A percentile compares a stretch with the other conserved stretches of the same genome.
Evolutionary conservation across 208 protist genomes (phyloP).

Genomic region (Crithidia bombi): DNA sequence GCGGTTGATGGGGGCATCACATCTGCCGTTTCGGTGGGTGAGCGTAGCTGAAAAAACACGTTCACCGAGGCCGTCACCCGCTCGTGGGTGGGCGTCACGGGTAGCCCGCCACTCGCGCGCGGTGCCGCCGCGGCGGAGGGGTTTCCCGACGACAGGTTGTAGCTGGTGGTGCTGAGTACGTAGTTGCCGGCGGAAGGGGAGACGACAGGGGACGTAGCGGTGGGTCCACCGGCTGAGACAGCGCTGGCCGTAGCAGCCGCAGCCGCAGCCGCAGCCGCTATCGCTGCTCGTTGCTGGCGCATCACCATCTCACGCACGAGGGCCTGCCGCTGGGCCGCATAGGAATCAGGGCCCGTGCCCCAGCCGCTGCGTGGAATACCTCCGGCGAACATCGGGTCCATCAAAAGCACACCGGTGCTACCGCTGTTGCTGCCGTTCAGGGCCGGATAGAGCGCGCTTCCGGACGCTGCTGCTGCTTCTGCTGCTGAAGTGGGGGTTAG

Average conservation of each 20-base stretch:
- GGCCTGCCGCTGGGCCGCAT: conserved; percentile 26
- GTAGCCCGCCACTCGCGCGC: background rate
- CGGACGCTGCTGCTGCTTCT: conserved; percentile 3
- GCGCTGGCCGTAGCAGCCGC: background rate
- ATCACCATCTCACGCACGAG: conserved; percentile 20
- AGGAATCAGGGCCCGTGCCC: conserved; percentile 22
- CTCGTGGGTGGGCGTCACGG: conserved; percentile 6
- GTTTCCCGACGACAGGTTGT: background rate
- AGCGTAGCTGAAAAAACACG: conserved; percentile 26
- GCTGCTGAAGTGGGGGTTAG: conserved; percentile 3
- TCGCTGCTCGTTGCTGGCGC: conserved; percentile 7
- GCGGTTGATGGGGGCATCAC: conserved; percentile 4
- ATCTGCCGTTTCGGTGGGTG: background rate
- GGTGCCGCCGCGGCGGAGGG: background rate
- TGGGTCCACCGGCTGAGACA: background rate
- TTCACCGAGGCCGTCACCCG: conserved; percentile 26
- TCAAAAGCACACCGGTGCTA: background rate
- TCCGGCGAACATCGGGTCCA: background rate
- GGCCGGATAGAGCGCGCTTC: background rate
- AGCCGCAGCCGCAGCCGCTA: background rate
- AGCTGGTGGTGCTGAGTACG: background rate
- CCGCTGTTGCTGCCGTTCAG: background rate
- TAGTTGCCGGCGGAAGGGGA: background rate
- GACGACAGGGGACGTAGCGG: background rate
- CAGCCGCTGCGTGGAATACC: background rate